Evolutionary conservation across 352 stramenopile species (phyloP), one percentile per base, ranked within the genome.

Genomic region (Elongisporangium prolatum): DNA sequence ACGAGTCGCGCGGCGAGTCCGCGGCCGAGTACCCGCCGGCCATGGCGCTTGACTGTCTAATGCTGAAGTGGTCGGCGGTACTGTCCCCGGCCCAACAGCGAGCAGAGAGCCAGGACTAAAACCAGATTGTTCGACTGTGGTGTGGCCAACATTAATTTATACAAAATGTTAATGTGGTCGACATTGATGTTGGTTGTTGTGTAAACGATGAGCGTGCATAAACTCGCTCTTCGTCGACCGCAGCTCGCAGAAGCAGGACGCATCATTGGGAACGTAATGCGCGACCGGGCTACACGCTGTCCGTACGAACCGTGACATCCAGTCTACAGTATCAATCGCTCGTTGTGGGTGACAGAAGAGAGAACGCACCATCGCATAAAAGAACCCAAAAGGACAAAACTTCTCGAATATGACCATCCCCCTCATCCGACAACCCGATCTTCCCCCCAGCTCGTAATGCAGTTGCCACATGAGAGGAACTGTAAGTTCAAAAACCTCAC

Each of bases 11-110:
- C 50, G 83, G 83, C 25, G 83, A 93, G 28, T 86, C 61, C 34
- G 71, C 72, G n/a, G 70, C 72, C 28, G 72, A 76, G 55, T 93
- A 93, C 61, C 80, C 71, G 34, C 89, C 79, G 22, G 68, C 79
- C 83, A 93, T 93, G 51, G 28, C 5, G 4, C 9, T 9, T 40
- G 5, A 8, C 28, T 8, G 28, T 1, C 9, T 40, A 13, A 40
- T 40, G 28, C 28, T 6, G 28, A 40, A 40, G 28, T 40, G 28
- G 28, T 8, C 28, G 28, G 28, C 28, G 28, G 28, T 40, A 40
- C 28, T n/a, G n/a, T n/a, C n/a, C n/a, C n/a, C 28, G 28, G 28
- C 28, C 28, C 28, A 40, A 40, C 5, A 8, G 28, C 5, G 28
- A 9, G 28, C 8, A 40, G 28, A 40, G 28, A 40, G 28, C 28